These are phyloP conservation scores for Cladosporium sp. DNA, from an alignment of 2,329 filamentous ascomycete genomes.

Conservation along the genomic window DNA sequence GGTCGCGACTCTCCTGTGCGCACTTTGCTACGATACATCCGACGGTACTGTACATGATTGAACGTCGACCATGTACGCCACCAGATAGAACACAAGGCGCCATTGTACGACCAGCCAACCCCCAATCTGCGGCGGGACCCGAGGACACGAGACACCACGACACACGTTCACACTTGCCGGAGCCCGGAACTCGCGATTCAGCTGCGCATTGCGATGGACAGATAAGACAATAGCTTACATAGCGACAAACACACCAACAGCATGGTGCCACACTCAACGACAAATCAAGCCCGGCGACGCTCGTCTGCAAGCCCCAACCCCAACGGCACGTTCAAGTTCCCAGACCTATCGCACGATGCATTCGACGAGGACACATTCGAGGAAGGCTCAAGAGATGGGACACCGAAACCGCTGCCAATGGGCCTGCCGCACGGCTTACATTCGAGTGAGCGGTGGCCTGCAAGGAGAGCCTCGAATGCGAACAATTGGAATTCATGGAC, in stretches of 20 bases:
- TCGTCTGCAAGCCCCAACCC: slow-evolving; percentile 20
- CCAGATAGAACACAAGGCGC: slow-evolving; percentile 8
- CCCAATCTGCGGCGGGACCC: background rate
- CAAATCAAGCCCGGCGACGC: slow-evolving; percentile 21
- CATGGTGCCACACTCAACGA: slow-evolving; percentile 25
- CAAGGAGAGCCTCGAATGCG: slow-evolving; percentile 33
- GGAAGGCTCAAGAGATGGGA: background rate
- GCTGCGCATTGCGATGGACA: slow-evolving; percentile 1
- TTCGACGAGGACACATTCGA: slow-evolving; percentile 1
- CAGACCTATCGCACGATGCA: slow-evolving; percentile 7
- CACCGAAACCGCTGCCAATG: slow-evolving; percentile 26
- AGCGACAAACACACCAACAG: background rate
- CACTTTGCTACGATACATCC: too few relatives aligned
- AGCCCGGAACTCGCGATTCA: background rate
- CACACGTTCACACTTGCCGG: background rate
- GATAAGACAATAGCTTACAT: background rate
- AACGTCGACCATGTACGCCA: slow-evolving; percentile 3
- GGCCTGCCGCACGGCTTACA: slow-evolving; percentile 30
- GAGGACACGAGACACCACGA: slow-evolving; percentile 8
- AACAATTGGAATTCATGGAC: slow-evolving; percentile 41
- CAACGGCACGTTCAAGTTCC: slow-evolving; percentile 18
- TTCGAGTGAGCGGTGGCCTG: slow-evolving; percentile 54
- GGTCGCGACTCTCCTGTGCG: background rate
- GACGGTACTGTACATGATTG: background rate
- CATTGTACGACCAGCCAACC: slow-evolving; percentile 1